A percentile compares a stretch with the other conserved stretches of the same genome.
These are phyloP conservation scores for Lepidium didymum DNA, from an alignment of 345 rosid genomes.

Conservation along the genomic window DNA sequence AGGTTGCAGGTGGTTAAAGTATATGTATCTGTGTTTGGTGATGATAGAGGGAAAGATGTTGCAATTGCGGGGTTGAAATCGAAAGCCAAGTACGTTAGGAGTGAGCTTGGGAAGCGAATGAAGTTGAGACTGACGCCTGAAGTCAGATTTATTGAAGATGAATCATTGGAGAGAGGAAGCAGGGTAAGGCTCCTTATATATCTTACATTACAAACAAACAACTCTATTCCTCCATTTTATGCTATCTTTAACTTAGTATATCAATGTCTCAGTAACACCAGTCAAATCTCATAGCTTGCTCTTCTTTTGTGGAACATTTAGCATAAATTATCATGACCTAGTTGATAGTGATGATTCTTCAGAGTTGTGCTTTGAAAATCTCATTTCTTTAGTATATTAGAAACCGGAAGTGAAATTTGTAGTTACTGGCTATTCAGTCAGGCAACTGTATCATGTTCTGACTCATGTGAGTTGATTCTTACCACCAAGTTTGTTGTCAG, in stretches of 20 bases:
- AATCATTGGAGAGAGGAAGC: slow-evolving; percentile 87
- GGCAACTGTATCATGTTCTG: not conserved
- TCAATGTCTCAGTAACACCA: not conserved
- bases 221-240: not conserved
- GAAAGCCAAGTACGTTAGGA: slow-evolving; percentile 71
- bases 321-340: not conserved
- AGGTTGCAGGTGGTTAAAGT: slow-evolving; percentile 76
- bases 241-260: not conserved
- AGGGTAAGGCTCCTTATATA: slow-evolving; percentile 42
- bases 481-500: not conserved
- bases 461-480: not conserved
- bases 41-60: slow-evolving; percentile 88
- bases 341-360: not conserved
- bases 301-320: not conserved
- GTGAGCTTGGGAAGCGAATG: slow-evolving; percentile 80
- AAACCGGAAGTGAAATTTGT: not conserved
- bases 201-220: not conserved
- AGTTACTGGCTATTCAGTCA: not conserved
- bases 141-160: slow-evolving; percentile 82
- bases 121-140: slow-evolving; percentile 87
- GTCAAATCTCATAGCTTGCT: not conserved
- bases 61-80: slow-evolving; percentile 83
- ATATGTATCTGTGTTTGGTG: slow-evolving; percentile 90
- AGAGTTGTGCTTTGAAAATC: not conserved
- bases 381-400: not conserved